phyloP scores from a whole-genome alignment of 768 basidiomycete genomes.

The Podaxis mareebaensis region DNA sequence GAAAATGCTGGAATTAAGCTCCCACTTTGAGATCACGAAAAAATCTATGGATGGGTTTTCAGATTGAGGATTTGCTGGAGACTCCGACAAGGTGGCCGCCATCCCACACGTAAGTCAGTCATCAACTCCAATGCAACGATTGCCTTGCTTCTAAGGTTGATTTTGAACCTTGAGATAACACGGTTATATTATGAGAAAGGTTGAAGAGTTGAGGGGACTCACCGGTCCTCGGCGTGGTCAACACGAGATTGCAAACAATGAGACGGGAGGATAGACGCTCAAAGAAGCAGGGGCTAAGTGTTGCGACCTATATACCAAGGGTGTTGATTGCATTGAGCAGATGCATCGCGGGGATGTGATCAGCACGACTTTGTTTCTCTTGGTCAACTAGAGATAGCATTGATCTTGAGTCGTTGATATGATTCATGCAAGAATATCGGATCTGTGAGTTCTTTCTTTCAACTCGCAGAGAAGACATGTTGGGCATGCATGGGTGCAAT shows the following conservation, averaged over 20 bases:
- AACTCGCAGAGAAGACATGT: too few relatives aligned
- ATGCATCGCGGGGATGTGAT: background rate
- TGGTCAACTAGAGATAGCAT: too few relatives aligned
- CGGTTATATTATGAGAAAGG: background rate
- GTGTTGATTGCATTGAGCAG: background rate
- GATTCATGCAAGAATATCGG: too few relatives aligned
- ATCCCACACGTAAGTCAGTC: background rate
- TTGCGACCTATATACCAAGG: background rate
- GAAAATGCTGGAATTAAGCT: background rate
- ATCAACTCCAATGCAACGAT: background rate
- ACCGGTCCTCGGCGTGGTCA: background rate
- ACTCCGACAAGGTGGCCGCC: background rate
- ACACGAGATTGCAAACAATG: too few relatives aligned
- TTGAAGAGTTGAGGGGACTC: background rate
- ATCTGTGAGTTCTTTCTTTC: too few relatives aligned
- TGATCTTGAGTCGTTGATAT: too few relatives aligned
- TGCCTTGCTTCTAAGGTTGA: background rate
- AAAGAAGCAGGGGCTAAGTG: background rate
- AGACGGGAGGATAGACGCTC: too few relatives aligned
- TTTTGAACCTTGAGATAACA: background rate
- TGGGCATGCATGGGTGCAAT: too few relatives aligned
- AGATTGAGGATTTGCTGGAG: background rate
- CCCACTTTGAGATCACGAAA: background rate
- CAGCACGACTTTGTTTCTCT: slow-evolving; percentile 19
- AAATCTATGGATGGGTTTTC: background rate